These are phyloP conservation scores for Hamigera avellanea DNA, from an alignment of 495 filamentous ascomycete species.

Conservation along the genomic window DNA sequence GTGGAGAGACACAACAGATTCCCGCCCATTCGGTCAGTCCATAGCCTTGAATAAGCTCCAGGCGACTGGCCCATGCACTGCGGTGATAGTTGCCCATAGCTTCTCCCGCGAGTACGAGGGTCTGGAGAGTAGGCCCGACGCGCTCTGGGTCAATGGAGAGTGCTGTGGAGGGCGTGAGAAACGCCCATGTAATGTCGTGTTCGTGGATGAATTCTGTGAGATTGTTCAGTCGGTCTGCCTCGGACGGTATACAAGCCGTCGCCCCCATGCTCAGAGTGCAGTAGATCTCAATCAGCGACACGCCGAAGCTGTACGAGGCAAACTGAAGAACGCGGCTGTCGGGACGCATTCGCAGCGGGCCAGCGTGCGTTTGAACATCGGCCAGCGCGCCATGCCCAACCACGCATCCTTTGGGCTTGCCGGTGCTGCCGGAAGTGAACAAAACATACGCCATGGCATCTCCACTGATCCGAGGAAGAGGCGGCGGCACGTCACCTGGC, in stretches of 20 bases:
- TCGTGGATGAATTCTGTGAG: too few relatives aligned
- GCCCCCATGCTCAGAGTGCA: conserved; percentile 43
- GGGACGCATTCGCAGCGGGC: conserved; percentile 10
- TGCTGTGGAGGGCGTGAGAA: conserved; percentile 22
- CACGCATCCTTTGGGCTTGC: conserved; percentile 25
- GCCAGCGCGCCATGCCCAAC: conserved; percentile 15
- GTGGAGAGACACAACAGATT: not conserved
- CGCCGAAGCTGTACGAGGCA: conserved; percentile 19
- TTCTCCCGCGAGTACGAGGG: conserved; percentile 18
- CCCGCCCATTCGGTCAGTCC: conserved; percentile 16
- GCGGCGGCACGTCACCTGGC: too few relatives aligned
- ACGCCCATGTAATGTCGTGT: too few relatives aligned
- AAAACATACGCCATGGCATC: conserved; percentile 16
- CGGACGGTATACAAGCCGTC: conserved; percentile 43
- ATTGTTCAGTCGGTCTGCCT: conserved; percentile 21
- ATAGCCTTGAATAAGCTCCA: conserved; percentile 11
- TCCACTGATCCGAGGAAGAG: too few relatives aligned
- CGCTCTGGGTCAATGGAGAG: conserved; percentile 10
- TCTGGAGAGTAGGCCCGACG: conserved; percentile 12
- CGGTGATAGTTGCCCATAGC: conserved; percentile 4
- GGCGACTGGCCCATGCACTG: conserved; percentile 4
- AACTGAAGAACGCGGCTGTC: conserved; percentile 16
- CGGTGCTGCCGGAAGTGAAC: conserved; percentile 27
- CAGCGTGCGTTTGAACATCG: conserved; percentile 1
- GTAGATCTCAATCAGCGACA: conserved; percentile 44